Conservation (phyloP, 441 rosid species). For the Daphne laureola region DNA sequence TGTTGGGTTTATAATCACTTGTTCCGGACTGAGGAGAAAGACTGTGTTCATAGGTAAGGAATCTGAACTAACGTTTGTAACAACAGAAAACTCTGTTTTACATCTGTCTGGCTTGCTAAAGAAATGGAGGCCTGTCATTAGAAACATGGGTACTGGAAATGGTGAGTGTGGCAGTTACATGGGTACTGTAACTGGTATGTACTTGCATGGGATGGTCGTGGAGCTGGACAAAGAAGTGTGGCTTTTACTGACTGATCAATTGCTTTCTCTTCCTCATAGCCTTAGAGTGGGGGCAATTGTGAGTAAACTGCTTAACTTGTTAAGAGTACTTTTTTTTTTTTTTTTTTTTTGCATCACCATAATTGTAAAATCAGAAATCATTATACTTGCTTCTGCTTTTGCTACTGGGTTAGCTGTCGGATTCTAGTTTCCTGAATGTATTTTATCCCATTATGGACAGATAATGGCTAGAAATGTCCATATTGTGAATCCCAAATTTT, state of each 20-base stretch:
- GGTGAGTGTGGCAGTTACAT: slow-evolving; percentile 53
- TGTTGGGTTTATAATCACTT: slow-evolving; percentile 35
- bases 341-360: not conserved
- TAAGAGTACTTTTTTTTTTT: not conserved
- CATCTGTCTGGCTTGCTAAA: slow-evolving; percentile 28
- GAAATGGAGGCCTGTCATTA: slow-evolving; percentile 21
- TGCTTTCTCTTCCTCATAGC: slow-evolving; percentile 49
- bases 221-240: slow-evolving; percentile 83
- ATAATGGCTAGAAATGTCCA: slow-evolving; percentile 70
- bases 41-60: slow-evolving; percentile 45
- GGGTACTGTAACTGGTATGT: slow-evolving; percentile 61
- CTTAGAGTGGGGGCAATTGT: slow-evolving; percentile 73
- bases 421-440: slow-evolving; percentile 6
- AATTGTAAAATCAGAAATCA: not conserved
- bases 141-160: slow-evolving; percentile 27
- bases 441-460: slow-evolving; percentile 25
- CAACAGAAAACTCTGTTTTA: slow-evolving; percentile 43
- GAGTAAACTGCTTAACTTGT: slow-evolving; percentile 24
- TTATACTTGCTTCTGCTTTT: no score
- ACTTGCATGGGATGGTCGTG: slow-evolving; percentile 69
- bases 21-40: slow-evolving; percentile 66
- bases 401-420: not conserved
- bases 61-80: slow-evolving; percentile 50
- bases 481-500: slow-evolving; percentile 65
- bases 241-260: slow-evolving; percentile 72